Evolutionary conservation across 2,329 filamentous ascomycete species (phyloP), one percentile per base, ranked within the genome.

Genomic region (Talaromyces marneffei): DNA sequence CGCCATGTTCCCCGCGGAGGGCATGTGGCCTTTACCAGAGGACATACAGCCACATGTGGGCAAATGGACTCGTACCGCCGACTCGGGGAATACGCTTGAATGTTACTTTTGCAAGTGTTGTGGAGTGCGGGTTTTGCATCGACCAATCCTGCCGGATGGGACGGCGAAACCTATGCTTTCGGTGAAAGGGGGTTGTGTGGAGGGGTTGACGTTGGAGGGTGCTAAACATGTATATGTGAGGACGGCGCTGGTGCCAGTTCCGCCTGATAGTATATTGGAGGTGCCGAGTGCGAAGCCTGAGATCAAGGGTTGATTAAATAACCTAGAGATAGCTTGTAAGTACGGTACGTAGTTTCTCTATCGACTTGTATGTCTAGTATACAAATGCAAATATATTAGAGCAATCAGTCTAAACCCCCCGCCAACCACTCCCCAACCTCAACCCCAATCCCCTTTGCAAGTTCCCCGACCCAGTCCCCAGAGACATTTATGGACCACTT

Each of bases 401-500:
- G 7, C 7, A 29, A 29, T 65, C 61, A 76, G 64, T 76, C 74
- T 63, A 76, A 61, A 16, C 74, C 74, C 59, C 74, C 74, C 14
- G 73, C 74, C 42, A 76, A 63, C 74, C 74, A 77, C 62, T 80
- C 78, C 18, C 77, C 77, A 65, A 79, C 76, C 62, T 78, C 76
- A 55, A 80, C 73, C 7, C 77, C 75, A 63, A 80, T 74, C 0
- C 72, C 74, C 65, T 75, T 77, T 2, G 76, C 77, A 68, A 79
- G 65, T 40, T 76, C 75, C 4, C 74, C 77, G 50, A 80, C 75
- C 77, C 77, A 79, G 53, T 79, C 77, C 5, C 76, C 76, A 23
- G 74, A 76, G 7, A 80, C 75, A 69, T 79, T 79, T 14, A 79
- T 74, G 61, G 74, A 75, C 79, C 79, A 81, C 58, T 79, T 80